Evolutionary conservation across 1,284 basidiomycete species (phyloP).

Genomic region (Farysia itapuensis): DNA sequence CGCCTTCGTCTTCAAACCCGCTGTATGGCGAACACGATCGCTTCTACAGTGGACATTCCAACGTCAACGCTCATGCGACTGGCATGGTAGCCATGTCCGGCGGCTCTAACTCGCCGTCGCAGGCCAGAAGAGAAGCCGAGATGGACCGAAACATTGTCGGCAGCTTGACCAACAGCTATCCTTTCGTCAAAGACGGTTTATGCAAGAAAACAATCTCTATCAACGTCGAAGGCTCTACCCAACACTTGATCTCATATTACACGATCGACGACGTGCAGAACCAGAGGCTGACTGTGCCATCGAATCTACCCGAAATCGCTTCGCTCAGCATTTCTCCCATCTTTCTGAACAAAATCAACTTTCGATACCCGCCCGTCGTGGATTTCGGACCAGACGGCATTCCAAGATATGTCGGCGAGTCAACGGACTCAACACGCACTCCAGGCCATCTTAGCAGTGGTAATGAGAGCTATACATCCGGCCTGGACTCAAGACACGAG

Average conservation of each 20-base stretch:
- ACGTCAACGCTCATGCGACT: constrained; percentile 15
- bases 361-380: constrained; percentile 83
- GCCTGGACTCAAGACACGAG: constrained; percentile 22
- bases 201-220: constrained; percentile 81
- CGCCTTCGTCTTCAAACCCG: constrained; percentile 7
- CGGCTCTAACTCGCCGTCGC: constrained; percentile 1
- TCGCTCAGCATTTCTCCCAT: constrained; percentile 82
- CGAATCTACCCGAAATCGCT: constrained; percentile 82
- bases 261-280: constrained; percentile 85
- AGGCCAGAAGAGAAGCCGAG: constrained; percentile 24
- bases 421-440: constrained; percentile 58
- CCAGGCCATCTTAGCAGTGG: constrained; percentile 28
- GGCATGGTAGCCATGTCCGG: constrained; percentile 23
- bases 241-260: constrained; percentile 96
- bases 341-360: constrained; percentile 85
- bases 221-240: constrained; percentile 80
- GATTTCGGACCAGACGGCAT: constrained; percentile 79
- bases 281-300: constrained; percentile 82
- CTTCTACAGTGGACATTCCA: constrained; percentile 7
- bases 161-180: constrained; percentile 50
- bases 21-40: constrained; percentile 14
- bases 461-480: constrained; percentile 28
- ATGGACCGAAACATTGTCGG: constrained; percentile 49
- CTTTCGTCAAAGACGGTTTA: constrained; percentile 46
- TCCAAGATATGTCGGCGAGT: constrained; percentile 65